Evolutionary conservation across 192 early-diverging fungal species (phyloP).

Genomic region (Diversispora epigaea): DNA sequence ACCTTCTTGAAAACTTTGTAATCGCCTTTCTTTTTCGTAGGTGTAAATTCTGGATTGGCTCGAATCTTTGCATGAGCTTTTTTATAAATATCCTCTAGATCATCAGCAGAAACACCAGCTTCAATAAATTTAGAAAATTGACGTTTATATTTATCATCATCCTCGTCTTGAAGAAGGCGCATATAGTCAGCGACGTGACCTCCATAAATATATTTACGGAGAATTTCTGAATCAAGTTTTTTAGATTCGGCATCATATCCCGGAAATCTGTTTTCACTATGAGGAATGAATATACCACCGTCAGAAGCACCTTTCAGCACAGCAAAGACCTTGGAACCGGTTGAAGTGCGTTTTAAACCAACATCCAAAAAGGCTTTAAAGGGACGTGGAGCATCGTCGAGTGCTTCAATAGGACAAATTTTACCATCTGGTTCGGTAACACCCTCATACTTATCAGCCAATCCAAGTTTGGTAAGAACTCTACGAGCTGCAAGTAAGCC

Average conservation of each 20-base stretch:
- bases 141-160: conserved; percentile 95
- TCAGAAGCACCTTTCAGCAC: conserved; percentile 99
- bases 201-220: conserved; percentile 97
- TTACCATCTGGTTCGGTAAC: conserved; percentile 87
- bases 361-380: conserved; percentile 98
- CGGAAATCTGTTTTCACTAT: conserved; percentile 96
- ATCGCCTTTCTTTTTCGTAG: conserved; percentile 71
- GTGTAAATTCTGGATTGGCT: conserved; percentile 75
- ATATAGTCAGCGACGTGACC: conserved; percentile 98
- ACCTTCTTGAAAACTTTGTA: conserved; percentile 65
- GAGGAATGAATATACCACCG: conserved; percentile 96
- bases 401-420: conserved; percentile 81
- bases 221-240: conserved; percentile 86
- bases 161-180: conserved; percentile 96
- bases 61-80: conserved; percentile 93
- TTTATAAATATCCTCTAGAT: conserved; percentile 93
- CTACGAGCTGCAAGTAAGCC: conserved; percentile 97
- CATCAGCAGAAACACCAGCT: conserved; percentile 81
- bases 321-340: conserved; percentile 95
- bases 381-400: conserved; percentile 91
- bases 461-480: conserved; percentile 89
- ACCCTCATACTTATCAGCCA: conserved; percentile 97
- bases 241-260: conserved; percentile 88
- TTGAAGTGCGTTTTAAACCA: conserved; percentile 96
- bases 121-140: conserved; percentile 94